Base-by-base conservation (phyloP, 75 land plant species). In the Azolla pinnata region DNA sequence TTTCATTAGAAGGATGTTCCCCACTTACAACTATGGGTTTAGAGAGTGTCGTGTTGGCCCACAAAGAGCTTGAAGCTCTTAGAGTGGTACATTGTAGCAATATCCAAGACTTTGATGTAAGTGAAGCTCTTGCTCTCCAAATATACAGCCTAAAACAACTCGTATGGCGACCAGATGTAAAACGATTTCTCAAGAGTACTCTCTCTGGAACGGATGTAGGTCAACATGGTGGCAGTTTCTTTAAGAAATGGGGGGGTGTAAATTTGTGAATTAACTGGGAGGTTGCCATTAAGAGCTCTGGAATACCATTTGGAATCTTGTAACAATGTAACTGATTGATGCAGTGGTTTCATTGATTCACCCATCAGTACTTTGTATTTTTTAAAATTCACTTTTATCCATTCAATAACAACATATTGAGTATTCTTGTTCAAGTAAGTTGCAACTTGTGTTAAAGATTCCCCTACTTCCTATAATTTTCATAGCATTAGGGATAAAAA, bases 1-100 rank as follows among this genome's bases (percentile, higher is more conserved):
- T 73, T 26, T 62, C 72, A 7, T 42, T 73, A n/a, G 76, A 73
- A 27, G 76, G 77, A 20, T 74, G 73, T 42, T 74, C 77, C 1
- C 34, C 72, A n/a, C 21, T 74, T 10, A 63, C 77, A 25, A 64
- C 73, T 40, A 49, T 44, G 23, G 73, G 74, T 32, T 57, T 74
- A 45, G 77, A 74, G 47, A 51, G 42, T 12, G 67, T 69, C 21
- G 55, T 74, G 50, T 38, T 57, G 46, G 33, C 62, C 32, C 69
- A 33, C 29, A 74, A 74, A 48, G 77, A 74, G 10, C 57, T 74
- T 44, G 60, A 63, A 33, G 56, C 76, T 25, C 72, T 74, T 2
- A 35, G 73, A 23, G 77, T 68, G 29, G 34, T 62, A 10, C 64
- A 56, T 50, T 74, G 73, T 57, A 62, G 63, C 56, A 74, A 69